Conservation (phyloP, 2,329 filamentous ascomycete species). For the Hymenoscyphus scutula region DNA sequence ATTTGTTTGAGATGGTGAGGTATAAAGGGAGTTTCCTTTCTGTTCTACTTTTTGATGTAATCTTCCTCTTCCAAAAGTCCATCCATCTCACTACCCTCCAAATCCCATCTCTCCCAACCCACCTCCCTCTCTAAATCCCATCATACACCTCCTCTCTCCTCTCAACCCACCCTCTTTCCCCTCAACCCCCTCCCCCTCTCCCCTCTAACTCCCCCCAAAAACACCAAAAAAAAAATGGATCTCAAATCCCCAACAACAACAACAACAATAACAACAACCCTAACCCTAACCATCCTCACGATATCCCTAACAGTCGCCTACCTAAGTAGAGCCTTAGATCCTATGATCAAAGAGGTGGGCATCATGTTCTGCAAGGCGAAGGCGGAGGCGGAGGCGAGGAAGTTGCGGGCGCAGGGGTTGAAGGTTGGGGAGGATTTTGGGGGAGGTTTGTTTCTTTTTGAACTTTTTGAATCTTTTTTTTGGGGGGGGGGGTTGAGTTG, state of each 20-base stretch:
- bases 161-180: too few species aligned
- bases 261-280: slow-evolving; percentile 14
- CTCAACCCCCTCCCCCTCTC: too few species aligned
- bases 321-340: slow-evolving; percentile 40
- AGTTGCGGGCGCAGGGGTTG: slow-evolving; percentile 40
- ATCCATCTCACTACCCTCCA: too few species aligned
- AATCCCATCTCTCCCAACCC: too few species aligned
- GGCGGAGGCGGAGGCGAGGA: slow-evolving; percentile 42
- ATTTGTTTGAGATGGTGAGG: too few species aligned
- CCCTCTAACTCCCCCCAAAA: too few species aligned
- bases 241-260: not conserved
- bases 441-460: slow-evolving; percentile 38
- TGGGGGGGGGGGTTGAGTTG: too few species aligned
- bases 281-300: slow-evolving; percentile 33
- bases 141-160: too few species aligned
- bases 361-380: slow-evolving; percentile 42
- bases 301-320: slow-evolving; percentile 39
- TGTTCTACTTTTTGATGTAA: not conserved
- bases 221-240: not conserved
- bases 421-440: slow-evolving; percentile 42
- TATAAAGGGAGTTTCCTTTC: not conserved
- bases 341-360: slow-evolving; percentile 40
- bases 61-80: not conserved
- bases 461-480: too few species aligned
- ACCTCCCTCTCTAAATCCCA: too few species aligned